Evolutionary conservation across 2,329 filamentous ascomycete genomes (phyloP), one percentile per base, ranked within the genome.

Genomic region (Sphaerostilbella broomeana): DNA sequence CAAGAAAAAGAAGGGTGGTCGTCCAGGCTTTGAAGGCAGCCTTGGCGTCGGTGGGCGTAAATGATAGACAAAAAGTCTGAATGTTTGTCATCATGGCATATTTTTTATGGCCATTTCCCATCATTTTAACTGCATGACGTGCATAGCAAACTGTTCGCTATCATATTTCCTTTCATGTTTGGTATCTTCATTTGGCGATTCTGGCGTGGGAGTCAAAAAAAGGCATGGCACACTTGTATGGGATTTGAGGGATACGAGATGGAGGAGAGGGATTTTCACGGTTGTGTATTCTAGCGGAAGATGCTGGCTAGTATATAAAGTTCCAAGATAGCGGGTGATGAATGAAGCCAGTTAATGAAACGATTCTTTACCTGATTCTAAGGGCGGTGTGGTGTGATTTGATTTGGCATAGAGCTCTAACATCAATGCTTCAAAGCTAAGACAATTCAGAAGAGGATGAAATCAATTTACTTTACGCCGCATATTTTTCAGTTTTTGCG

Each of bases 1-100:
- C 7, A 64, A 67, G 57, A 62, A 65, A 54, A 62, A 66, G 49
- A 73, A 72, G 56, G 63, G 66, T 46, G 73, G 70, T 43, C 68
- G 76, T 41, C 77, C 82, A 10, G 81, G 81, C 3, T 86, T 86
- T 47, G 82, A 86, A 58, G 82, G 83, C 20, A 64, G 62, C 45
- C 82, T 90, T 56, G 73, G 70, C 46, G 59, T 77, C 50, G 69
- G 72, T 42, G 64, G 67, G 16, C 67, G 68, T 48, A 69, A 64
- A 58, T 72, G 72, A 56, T 67, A 57, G 53, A 49, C 36, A 40
- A 25, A 42, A 36, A 37, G n/a, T n/a, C n/a, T n/a, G n/a, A n/a
- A n/a, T n/a, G n/a, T n/a, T n/a, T n/a, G n/a, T n/a, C n/a, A n/a
- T n/a, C n/a, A n/a, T n/a, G n/a, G n/a, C n/a, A n/a, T n/a, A n/a